These are phyloP conservation scores for Furcasterigmium sp. DNA, from an alignment of 2,329 filamentous ascomycete species.

Conservation along the genomic window DNA sequence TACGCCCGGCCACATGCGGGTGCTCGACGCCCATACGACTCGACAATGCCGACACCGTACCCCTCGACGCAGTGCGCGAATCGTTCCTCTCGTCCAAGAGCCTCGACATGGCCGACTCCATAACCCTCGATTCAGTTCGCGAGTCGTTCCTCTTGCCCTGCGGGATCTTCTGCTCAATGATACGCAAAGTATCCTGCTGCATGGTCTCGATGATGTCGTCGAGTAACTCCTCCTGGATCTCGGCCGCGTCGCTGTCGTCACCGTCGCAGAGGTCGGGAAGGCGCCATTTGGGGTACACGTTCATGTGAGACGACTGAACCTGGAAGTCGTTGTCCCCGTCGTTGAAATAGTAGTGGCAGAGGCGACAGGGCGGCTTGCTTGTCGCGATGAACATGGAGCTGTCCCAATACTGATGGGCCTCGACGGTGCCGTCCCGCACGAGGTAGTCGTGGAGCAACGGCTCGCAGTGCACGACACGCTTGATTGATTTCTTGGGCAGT, in stretches of 20 bases:
- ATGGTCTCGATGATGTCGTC: constrained; percentile 2
- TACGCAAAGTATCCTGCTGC: neutral
- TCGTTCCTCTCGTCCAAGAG: constrained; percentile 1
- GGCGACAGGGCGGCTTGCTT: constrained; percentile 16
- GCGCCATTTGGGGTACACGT: constrained; percentile 12
- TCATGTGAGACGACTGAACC: constrained; percentile 10
- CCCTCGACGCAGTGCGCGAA: neutral
- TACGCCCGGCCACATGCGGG: too few species aligned
- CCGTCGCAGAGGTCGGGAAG: constrained; percentile 7
- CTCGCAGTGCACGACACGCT: constrained; percentile 12
- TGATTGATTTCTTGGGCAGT: constrained; percentile 1
- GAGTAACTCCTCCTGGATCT: neutral
- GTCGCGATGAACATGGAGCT: constrained; percentile 13
- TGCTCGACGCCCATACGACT: too few species aligned
- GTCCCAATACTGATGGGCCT: constrained; percentile 6
- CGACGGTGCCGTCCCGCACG: neutral
- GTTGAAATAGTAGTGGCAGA: constrained; percentile 15
- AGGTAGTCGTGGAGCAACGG: constrained; percentile 9
- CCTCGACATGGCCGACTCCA: too few species aligned
- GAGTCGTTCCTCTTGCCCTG: constrained; percentile 1
- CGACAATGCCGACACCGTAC: neutral
- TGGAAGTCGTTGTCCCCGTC: constrained; percentile 7
- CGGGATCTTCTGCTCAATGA: neutral
- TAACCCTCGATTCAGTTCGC: neutral
- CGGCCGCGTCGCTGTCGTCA: neutral